Evolutionary conservation across 1,284 basidiomycete genomes (phyloP).

Genomic region (Blastosporella zonata): DNA sequence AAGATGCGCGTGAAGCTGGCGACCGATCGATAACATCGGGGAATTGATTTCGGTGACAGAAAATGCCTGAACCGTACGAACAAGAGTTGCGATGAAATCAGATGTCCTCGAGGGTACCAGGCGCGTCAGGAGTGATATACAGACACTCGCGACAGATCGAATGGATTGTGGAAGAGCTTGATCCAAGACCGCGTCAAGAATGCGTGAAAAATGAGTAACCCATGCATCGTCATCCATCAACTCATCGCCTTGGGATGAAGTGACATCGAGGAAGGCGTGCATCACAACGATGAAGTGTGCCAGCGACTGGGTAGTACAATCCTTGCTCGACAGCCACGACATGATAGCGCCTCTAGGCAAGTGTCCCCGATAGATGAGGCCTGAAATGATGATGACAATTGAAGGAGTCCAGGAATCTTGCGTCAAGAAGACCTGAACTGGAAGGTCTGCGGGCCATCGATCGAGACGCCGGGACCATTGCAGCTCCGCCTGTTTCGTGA

Average conservation of each 20-base stretch:
- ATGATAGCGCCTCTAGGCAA: constrained; percentile 20
- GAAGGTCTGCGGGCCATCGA: constrained; percentile 21
- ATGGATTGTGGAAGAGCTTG: constrained; percentile 15
- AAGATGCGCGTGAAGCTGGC: constrained; percentile 21
- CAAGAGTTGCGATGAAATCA: constrained; percentile 9
- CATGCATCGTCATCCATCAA: constrained; percentile 23
- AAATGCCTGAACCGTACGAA: constrained; percentile 14
- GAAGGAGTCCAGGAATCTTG: constrained; percentile 39
- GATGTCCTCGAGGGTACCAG: constrained; percentile 8
- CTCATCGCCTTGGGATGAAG: constrained; percentile 5
- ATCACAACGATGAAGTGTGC: constrained; percentile 36
- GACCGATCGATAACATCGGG: constrained; percentile 30
- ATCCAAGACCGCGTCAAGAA: constrained; percentile 21
- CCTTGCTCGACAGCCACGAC: constrained; percentile 27
- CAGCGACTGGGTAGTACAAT: constrained; percentile 20
- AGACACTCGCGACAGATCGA: constrained; percentile 22
- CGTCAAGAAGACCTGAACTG: constrained; percentile 33
- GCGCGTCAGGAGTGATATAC: constrained; percentile 18
- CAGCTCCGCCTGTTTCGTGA: constrained; percentile 24
- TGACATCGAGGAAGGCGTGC: constrained; percentile 38
- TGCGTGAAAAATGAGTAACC: constrained; percentile 20
- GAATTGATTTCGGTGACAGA: constrained; percentile 20
- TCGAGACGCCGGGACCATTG: constrained; percentile 28
- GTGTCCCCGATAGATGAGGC: constrained; percentile 39
- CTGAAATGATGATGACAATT: constrained; percentile 37